Evolutionary conservation across 495 filamentous ascomycete genomes (phyloP).

Genomic region (Darksidea phi): DNA sequence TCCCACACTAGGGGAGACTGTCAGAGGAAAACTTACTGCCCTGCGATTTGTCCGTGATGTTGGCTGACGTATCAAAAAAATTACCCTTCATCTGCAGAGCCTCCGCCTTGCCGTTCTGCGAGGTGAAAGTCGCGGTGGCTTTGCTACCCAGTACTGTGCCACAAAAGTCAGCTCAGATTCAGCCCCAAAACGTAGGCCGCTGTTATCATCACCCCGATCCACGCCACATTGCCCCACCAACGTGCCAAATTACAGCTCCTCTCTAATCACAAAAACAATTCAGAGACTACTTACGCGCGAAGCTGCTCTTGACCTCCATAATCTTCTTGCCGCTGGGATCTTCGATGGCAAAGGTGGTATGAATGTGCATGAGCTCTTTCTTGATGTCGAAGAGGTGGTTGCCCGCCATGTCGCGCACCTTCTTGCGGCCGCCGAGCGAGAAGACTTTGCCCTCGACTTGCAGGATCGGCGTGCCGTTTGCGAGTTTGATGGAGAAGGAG

Average conservation of each 20-base stretch:
- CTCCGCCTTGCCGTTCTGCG: slow-evolving; percentile 41
- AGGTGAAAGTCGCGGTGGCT: slow-evolving; percentile 51
- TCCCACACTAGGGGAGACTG: too few species aligned
- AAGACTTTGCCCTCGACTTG: slow-evolving; percentile 53
- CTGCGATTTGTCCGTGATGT: slow-evolving; percentile 50
- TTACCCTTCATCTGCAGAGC: slow-evolving; percentile 50
- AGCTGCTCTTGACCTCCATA: slow-evolving; percentile 53
- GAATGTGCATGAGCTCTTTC: slow-evolving; percentile 53
- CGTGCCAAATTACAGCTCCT: background rate
- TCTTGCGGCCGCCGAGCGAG: slow-evolving; percentile 48
- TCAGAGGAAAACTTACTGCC: slow-evolving; percentile 24
- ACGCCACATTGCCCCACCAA: background rate
- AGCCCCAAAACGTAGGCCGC: background rate
- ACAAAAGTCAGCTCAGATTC: background rate
- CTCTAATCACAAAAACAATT: too few species aligned
- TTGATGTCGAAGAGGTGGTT: slow-evolving; percentile 54
- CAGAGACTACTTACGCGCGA: slow-evolving; percentile 48
- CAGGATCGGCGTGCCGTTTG: slow-evolving; percentile 50
- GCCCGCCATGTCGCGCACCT: slow-evolving; percentile 48
- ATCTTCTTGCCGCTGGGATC: slow-evolving; percentile 46
- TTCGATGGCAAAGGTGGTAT: slow-evolving; percentile 51
- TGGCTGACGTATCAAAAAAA: slow-evolving; percentile 51
- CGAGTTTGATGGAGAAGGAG: slow-evolving; percentile 54
- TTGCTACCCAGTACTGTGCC: slow-evolving; percentile 49
- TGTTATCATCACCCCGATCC: too few species aligned